Evolutionary conservation across 371 early-diverging fungal genomes (phyloP).

Genomic region (Zychaea mexicana): DNA sequence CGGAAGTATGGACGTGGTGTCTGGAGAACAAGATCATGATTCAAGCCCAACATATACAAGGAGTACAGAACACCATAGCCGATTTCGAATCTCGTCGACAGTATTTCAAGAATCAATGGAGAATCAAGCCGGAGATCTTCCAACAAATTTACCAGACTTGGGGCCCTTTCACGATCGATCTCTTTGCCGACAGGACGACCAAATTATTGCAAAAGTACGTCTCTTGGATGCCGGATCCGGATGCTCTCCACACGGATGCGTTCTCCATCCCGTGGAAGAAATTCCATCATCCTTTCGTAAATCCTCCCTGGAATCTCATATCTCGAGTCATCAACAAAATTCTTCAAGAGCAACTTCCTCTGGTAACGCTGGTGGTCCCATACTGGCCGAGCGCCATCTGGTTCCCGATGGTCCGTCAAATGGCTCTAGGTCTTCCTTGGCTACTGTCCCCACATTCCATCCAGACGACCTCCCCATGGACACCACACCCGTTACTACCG

Average conservation of each 20-base stretch:
- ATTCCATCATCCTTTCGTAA: no score
- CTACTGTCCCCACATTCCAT: background rate
- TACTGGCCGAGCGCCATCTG: slow-evolving; percentile 19
- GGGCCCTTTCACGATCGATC: slow-evolving; percentile 22
- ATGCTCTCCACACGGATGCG: no score
- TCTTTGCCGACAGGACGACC: slow-evolving; percentile 27
- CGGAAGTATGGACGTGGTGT: slow-evolving; percentile 20
- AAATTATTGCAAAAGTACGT: slow-evolving; percentile 5
- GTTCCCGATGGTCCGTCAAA: slow-evolving; percentile 10
- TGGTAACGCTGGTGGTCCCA: slow-evolving; percentile 16
- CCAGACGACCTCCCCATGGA: slow-evolving; percentile 5
- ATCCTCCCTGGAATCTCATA: no score
- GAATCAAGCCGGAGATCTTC: slow-evolving; percentile 1
- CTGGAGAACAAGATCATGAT: slow-evolving; percentile 15
- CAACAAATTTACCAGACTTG: slow-evolving; percentile 5
- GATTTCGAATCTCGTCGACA: slow-evolving; percentile 15
- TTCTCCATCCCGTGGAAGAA: no score
- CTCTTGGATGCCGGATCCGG: no score
- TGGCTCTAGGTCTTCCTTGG: slow-evolving; percentile 4
- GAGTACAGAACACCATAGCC: slow-evolving; percentile 13
- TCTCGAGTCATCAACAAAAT: no score
- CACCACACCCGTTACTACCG: background rate
- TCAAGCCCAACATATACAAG: slow-evolving; percentile 23
- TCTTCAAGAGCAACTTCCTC: background rate
- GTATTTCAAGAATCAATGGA: slow-evolving; percentile 14